Base-by-base conservation (phyloP, 2,329 filamentous ascomycete species). In the Chrysoporthe cubensis region DNA sequence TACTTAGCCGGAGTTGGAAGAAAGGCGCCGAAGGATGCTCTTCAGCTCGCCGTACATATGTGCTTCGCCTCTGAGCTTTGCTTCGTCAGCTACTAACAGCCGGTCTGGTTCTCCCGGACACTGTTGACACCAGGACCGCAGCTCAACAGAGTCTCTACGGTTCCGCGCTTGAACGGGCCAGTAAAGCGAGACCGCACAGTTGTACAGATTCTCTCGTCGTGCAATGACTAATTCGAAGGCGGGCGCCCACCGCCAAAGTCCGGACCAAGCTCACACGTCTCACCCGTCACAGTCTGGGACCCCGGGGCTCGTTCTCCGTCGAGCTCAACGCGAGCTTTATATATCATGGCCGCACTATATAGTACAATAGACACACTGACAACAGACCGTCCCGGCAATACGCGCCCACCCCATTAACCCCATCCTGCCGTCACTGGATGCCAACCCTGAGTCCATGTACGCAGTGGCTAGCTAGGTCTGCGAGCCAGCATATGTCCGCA, bases 361-460 rank as follows among this genome's bases (percentile, higher is more conserved):
- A 54, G 50, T 54, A 54, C 50, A 54, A 54, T 54, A 52, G 48
- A 26, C n/a, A 52, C 48, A 52, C 48, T 26, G 21, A 54, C 50
- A 54, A 54, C 50, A 16, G 18, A 21, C 50, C 13, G 8, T n/a
- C 50, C 50, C 50, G 14, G 26, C 21, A 5, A 54, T 26, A 54
- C 50, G 13, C 50, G 50, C 50, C 50, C 50, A 21, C 21, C 21
- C 50, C 13, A 13, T 54, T 11, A 32, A 54, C 34, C 21, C 16
- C 4, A 52, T 52, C n/a, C 48, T 9, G 32, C 21, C 50, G 50
- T 54, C 54, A 57, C 40, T 26, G 11, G 26, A 34, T 54, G n/a
- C 50, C 11, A 40, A 9, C 14, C n/a, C 7, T 40, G 32, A 9
- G 32, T 40, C 32, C 54, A 57, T 40, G 18, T 9, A 57, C 34